A percentile compares a stretch with the other conserved stretches of the same genome.
Evolutionary conservation across 176 grass and related monocot species (phyloP).

Genomic region (Ensete glaucum): DNA sequence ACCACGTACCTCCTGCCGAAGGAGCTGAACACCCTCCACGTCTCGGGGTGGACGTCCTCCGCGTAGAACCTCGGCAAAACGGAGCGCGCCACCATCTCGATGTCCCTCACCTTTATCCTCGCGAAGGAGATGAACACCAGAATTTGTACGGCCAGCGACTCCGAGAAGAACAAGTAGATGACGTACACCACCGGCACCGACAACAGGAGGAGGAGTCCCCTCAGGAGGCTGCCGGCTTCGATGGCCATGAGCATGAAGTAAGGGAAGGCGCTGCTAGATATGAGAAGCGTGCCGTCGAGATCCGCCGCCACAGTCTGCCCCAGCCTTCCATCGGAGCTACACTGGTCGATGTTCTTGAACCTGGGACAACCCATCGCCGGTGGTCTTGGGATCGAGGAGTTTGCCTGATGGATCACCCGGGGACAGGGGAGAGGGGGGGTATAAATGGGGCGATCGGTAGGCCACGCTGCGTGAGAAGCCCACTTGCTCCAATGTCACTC

Average conservation of each 20-base stretch:
- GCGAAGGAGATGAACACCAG: slow-evolving; percentile 86
- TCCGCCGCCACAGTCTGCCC: slow-evolving; percentile 76
- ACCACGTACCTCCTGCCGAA: slow-evolving; percentile 47
- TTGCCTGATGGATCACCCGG: neutral
- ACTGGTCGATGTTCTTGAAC: slow-evolving; percentile 73
- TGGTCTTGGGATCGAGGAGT: neutral
- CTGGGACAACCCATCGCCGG: slow-evolving; percentile 29
- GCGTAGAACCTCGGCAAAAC: slow-evolving; percentile 91
- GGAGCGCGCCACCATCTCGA: slow-evolving; percentile 80
- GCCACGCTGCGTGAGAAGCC: no score
- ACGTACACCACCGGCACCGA: slow-evolving; percentile 72
- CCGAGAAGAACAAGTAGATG: slow-evolving; percentile 94
- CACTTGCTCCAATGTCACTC: no score
- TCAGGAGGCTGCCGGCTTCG: slow-evolving; percentile 80
- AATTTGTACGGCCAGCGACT: slow-evolving; percentile 66
- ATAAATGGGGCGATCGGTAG: neutral
- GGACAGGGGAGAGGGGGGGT: neutral
- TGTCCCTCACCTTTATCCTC: slow-evolving; percentile 56
- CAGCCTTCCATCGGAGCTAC: slow-evolving; percentile 56
- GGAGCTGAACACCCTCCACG: slow-evolving; percentile 81
- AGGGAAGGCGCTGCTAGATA: slow-evolving; percentile 72
- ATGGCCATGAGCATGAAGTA: slow-evolving; percentile 93
- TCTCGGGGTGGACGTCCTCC: slow-evolving; percentile 88
- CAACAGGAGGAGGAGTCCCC: slow-evolving; percentile 54
- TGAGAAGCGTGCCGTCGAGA: slow-evolving; percentile 88